A percentile compares a stretch with the other conserved stretches of the same genome.
These are phyloP conservation scores for Eruca vesicaria DNA, from an alignment of 441 rosid genomes.

Conservation along the genomic window DNA sequence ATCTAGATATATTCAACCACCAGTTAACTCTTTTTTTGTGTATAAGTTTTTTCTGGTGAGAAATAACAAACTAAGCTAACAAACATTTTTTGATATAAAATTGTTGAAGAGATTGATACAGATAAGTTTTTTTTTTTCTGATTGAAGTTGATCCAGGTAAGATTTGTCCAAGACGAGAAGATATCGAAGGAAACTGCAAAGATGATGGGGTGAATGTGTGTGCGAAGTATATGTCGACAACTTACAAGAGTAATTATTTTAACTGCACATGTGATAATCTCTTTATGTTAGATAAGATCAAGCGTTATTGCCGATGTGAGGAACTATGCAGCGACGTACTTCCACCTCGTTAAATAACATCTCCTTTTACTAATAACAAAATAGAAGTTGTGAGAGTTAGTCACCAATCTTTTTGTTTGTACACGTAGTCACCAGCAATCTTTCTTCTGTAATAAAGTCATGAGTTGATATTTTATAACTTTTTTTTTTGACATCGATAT, in stretches of 20 bases:
- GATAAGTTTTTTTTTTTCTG: no score
- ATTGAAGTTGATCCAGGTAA: not conserved
- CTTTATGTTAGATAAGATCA: slow-evolving; percentile 16
- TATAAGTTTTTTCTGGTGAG: no score
- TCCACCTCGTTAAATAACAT: not conserved
- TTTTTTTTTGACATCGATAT: no score
- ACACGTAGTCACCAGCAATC: not conserved
- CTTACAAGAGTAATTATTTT: not conserved
- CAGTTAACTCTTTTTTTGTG: not conserved
- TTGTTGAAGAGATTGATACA: not conserved
- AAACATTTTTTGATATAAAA: not conserved
- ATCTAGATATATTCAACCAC: not conserved
- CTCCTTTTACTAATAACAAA: not conserved
- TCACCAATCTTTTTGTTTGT: not conserved
- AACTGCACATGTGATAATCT: slow-evolving; percentile 12
- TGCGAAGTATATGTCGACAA: not conserved
- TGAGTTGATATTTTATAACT: not conserved
- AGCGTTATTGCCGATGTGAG: not conserved
- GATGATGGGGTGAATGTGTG: not conserved
- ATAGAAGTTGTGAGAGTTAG: not conserved
- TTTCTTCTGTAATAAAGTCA: not conserved
- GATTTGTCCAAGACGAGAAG: not conserved
- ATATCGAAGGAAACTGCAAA: slow-evolving; percentile 5
- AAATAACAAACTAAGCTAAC: no score
- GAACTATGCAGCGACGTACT: not conserved